These are phyloP conservation scores for Mucor racemosus DNA, from an alignment of 371 early-diverging fungal species.

Conservation along the genomic window DNA sequence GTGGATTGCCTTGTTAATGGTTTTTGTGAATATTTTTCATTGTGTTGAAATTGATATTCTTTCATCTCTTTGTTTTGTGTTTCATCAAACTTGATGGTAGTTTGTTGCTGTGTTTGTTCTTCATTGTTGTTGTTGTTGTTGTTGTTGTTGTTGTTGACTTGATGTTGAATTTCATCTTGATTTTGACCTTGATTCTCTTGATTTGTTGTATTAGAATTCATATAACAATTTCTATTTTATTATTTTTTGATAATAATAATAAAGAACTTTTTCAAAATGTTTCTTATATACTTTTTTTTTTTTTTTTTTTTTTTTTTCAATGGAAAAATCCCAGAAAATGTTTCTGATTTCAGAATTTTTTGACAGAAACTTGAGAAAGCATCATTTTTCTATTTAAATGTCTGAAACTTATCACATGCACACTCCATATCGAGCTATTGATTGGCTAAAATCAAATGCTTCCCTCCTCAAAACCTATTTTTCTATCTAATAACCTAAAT, in stretches of 20 bases:
- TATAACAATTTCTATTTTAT: not conserved
- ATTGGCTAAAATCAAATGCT: slow-evolving; percentile 3
- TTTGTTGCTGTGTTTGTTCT: not conserved
- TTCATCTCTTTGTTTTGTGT: slow-evolving; percentile 25
- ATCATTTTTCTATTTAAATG: slow-evolving; percentile 7
- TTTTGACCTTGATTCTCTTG: not conserved
- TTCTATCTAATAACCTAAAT: not conserved
- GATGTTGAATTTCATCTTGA: not conserved
- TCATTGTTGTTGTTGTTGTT: not conserved
- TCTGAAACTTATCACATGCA: slow-evolving; percentile 12
- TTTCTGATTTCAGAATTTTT: slow-evolving; percentile 7
- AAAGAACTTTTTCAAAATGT: not conserved
- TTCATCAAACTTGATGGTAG: slow-evolving; percentile 28
- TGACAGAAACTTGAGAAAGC: slow-evolving; percentile 19
- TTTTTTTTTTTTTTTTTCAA: not conserved
- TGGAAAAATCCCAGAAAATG: slow-evolving; percentile 1
- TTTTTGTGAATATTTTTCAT: slow-evolving; percentile 39
- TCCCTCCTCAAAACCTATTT: not conserved
- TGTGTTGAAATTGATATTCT: slow-evolving; percentile 25
- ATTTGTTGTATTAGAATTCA: slow-evolving; percentile 1
- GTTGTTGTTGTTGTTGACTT: not conserved
- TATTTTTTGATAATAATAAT: not conserved
- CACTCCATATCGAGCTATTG: not conserved
- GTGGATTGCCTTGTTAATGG: slow-evolving; percentile 41
- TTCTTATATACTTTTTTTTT: not conserved